These are phyloP conservation scores for Bisporella sp. DNA, from an alignment of 2,329 filamentous ascomycete species.

Conservation along the genomic window DNA sequence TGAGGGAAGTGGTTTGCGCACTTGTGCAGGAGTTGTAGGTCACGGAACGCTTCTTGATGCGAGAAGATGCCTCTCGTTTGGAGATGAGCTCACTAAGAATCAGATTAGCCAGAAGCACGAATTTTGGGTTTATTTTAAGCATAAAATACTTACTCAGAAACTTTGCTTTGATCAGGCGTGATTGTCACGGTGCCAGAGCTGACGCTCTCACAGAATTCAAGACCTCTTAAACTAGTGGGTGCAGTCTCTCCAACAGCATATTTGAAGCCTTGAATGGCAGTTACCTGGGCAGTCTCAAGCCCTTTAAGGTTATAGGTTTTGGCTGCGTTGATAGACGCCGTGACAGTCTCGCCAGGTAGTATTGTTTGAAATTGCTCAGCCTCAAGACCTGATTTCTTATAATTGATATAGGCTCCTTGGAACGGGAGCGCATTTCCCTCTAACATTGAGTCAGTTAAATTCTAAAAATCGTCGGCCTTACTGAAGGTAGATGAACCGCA, in stretches of 20 bases:
- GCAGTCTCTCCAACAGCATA: constrained; percentile 13
- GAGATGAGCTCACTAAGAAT: constrained; percentile 9
- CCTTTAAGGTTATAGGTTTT: constrained; percentile 18
- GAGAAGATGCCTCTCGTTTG: constrained; percentile 9
- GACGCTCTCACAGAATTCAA: constrained; percentile 8
- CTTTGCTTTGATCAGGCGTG: constrained; percentile 15
- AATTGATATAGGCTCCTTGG: constrained; percentile 17
- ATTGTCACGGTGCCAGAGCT: constrained; percentile 14
- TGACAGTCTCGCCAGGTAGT: constrained; percentile 15
- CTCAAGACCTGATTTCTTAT: constrained; percentile 12
- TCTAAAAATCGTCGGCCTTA: too few relatives aligned
- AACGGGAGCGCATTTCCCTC: constrained; percentile 15
- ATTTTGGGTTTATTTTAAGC: background rate
- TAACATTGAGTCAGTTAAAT: constrained; percentile 4
- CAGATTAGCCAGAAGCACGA: background rate
- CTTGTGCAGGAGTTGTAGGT: constrained; percentile 14
- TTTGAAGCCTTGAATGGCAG: constrained; percentile 20
- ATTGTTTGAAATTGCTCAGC: constrained; percentile 15
- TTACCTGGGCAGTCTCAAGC: constrained; percentile 10
- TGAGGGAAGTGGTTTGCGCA: constrained; percentile 12
- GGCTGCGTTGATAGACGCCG: constrained; percentile 15
- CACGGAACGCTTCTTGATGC: constrained; percentile 16
- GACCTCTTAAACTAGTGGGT: constrained; percentile 8
- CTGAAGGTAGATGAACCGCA: too few relatives aligned
- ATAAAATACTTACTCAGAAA: constrained; percentile 10